Percentiles rank a stretch among this genome's conserved stretches.
Conservation (phyloP, 495 filamentous ascomycete genomes). For the Coniosporium apollinis region DNA sequence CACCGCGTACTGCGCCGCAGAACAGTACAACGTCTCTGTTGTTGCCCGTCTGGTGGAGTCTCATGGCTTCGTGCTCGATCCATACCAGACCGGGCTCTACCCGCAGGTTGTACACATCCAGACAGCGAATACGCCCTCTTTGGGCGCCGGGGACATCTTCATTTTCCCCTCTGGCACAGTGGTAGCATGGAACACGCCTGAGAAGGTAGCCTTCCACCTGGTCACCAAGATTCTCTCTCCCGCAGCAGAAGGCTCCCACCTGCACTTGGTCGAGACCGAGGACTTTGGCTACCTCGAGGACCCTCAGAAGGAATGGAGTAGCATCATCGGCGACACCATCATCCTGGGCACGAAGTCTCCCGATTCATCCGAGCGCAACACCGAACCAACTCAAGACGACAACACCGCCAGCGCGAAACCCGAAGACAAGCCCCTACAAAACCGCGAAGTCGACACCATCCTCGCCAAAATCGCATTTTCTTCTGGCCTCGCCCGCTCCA, state of each 20-base stretch:
- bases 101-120: constrained; percentile 52
- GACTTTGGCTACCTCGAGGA: constrained; percentile 81
- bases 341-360: constrained; percentile 73
- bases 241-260: constrained; percentile 59
- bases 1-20: constrained; percentile 69
- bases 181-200: constrained; percentile 72
- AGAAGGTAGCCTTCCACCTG: constrained; percentile 52
- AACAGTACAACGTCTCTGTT: constrained; percentile 64
- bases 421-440: constrained; percentile 15
- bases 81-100: constrained; percentile 41
- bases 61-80: constrained; percentile 51
- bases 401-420: constrained; percentile 9
- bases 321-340: constrained; percentile 78
- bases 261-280: constrained; percentile 60
- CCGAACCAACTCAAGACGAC: constrained; percentile 7
- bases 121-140: constrained; percentile 37
- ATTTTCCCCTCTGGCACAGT: constrained; percentile 96
- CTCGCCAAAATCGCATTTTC: constrained; percentile 93
- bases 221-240: constrained; percentile 54
- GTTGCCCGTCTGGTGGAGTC: constrained; percentile 53
- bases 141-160: constrained; percentile 63
- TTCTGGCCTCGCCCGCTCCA: constrained; percentile 81
- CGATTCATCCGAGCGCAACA: no score
- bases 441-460: constrained; percentile 48
- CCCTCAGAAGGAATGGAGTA: constrained; percentile 51